Conservation (phyloP, 495 filamentous ascomycete species). For the Trichocladium antarcticum region DNA sequence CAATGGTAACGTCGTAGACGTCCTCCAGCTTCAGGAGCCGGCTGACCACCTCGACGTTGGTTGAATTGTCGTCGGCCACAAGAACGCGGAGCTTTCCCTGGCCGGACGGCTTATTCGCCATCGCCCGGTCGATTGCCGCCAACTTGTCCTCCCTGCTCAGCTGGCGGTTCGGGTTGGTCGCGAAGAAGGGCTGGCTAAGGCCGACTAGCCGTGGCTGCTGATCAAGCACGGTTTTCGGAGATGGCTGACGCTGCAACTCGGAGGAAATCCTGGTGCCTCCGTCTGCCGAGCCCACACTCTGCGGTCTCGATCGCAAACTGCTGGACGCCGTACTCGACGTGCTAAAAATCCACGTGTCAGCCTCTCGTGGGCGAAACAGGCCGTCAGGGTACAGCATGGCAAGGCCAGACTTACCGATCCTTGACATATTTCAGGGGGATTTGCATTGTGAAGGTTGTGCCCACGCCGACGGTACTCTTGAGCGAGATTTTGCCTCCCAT, state of each 20-base stretch:
- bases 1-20: constrained; percentile 60
- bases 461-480: constrained; percentile 59
- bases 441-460: constrained; percentile 71
- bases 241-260: constrained; percentile 20
- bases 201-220: constrained; percentile 70
- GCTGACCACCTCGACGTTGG: constrained; percentile 86
- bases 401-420: constrained; percentile 43
- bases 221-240: constrained; percentile 25
- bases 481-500: constrained; percentile 72
- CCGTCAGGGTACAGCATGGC: too few species aligned
- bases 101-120: constrained; percentile 39
- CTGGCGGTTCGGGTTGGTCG: constrained; percentile 39
- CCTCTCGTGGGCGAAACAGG: neutral
- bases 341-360: constrained; percentile 30
- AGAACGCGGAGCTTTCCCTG: constrained; percentile 64
- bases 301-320: constrained; percentile 54
- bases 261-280: constrained; percentile 36
- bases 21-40: constrained; percentile 46
- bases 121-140: constrained; percentile 38
- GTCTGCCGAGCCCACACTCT: constrained; percentile 68
- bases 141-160: constrained; percentile 30
- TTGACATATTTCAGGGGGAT: constrained; percentile 72
- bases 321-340: constrained; percentile 38
- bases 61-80: constrained; percentile 90
- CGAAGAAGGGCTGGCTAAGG: constrained; percentile 76